Conservation (phyloP, 2,329 filamentous ascomycete species). For the Fusarium sambucinum region DNA sequence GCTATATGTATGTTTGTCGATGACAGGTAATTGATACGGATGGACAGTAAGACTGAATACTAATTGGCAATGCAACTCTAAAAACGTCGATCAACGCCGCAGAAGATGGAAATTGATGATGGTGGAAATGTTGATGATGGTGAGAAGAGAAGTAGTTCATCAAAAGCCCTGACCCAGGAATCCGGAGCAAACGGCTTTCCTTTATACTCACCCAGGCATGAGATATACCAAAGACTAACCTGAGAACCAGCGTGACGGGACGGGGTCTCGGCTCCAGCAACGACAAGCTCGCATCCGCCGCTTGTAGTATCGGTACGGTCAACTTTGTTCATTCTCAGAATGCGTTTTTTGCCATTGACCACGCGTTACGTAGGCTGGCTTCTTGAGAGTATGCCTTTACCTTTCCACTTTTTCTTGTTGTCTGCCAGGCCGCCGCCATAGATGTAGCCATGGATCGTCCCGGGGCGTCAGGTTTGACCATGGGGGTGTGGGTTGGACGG, state of each 20-base stretch:
- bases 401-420: constrained; percentile 23
- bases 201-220: constrained; percentile 41
- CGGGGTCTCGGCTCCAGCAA: constrained; percentile 36
- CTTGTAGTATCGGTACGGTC: constrained; percentile 37
- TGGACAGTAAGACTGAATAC: constrained; percentile 10
- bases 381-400: constrained; percentile 19
- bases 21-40: constrained; percentile 24
- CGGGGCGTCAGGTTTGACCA: constrained; percentile 16
- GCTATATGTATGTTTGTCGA: constrained; percentile 27
- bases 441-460: constrained; percentile 32
- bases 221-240: constrained; percentile 26
- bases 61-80: constrained; percentile 20
- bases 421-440: constrained; percentile 30
- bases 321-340: constrained; percentile 16
- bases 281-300: constrained; percentile 41
- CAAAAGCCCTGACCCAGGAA: constrained; percentile 36
- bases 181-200: constrained; percentile 46
- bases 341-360: constrained; percentile 34
- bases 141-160: constrained; percentile 18
- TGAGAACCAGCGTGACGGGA: constrained; percentile 38
- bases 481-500: constrained; percentile 23
- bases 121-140: constrained; percentile 5
- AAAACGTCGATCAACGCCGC: constrained; percentile 18
- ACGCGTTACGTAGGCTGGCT: constrained; percentile 25
- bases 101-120: constrained; percentile 4